Percentiles rank a stretch among this genome's conserved stretches.
Conservation (phyloP, 345 rosid genomes). For the Trapa bicornis region DNA sequence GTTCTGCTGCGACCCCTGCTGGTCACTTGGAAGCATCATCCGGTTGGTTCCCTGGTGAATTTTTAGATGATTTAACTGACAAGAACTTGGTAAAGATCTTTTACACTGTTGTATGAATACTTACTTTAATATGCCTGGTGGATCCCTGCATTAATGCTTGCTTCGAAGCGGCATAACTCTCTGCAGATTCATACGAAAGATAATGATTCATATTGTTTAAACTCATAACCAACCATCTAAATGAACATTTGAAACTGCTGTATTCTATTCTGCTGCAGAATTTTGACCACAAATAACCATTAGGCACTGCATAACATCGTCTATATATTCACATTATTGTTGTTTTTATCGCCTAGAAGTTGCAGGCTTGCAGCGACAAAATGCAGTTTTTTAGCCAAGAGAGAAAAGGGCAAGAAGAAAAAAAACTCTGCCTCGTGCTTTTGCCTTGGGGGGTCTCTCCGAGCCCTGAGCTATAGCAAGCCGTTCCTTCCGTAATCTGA, state of each 20-base stretch:
- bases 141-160: constrained; percentile 35
- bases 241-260: background rate
- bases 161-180: constrained; percentile 38
- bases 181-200: constrained; percentile 21
- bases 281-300: background rate
- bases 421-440: constrained; percentile 25
- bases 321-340: background rate
- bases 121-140: constrained; percentile 35
- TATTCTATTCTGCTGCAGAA: background rate
- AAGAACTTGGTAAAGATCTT: background rate
- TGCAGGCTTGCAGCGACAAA: background rate
- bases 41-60: constrained; percentile 23
- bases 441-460: constrained; percentile 13
- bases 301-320: background rate
- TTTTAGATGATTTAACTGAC: constrained; percentile 7
- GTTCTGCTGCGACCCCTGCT: constrained; percentile 28
- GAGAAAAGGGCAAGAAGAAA: background rate
- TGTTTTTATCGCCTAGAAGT: background rate
- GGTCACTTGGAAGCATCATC: constrained; percentile 15
- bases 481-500: constrained; percentile 61
- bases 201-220: background rate
- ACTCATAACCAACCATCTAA: background rate
- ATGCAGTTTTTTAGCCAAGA: background rate
- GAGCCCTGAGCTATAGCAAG: constrained; percentile 47
- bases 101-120: constrained; percentile 9